Evolutionary conservation across 768 basidiomycete genomes (phyloP), one percentile per base, ranked within the genome.

Genomic region (Floccularia luteovirens): DNA sequence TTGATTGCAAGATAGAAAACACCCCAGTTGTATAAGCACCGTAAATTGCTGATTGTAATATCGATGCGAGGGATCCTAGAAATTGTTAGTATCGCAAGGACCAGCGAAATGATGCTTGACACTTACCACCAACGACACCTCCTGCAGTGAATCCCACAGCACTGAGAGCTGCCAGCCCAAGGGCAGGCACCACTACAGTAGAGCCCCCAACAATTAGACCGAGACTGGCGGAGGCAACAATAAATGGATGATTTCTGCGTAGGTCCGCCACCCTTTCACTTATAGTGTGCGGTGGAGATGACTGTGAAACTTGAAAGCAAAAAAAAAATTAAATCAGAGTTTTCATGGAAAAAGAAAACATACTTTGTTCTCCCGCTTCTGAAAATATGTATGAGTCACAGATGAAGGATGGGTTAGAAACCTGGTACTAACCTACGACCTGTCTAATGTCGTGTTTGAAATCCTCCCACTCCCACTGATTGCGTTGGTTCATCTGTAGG

Each of bases 151-250:
- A 46, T 8, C 48, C 48, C 6, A 46, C 37, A 7, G 42, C 42
- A 37, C 51, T 54, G 47, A 51, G 49, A 2, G 56, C 52, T 37
- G 56, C 44, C 2, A 56, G 22, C 3, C 57, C 57, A 8, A 56
- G 38, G 1, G 54, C 55, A 27, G 55, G 55, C 11, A 58, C 42
- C 14, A 58, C 36, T 4, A 60, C 51, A 2, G 43, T 46, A 1
- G 54, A 50, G 4, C 58, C 58, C 1, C 56, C 54, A 13, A 58
- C 47, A 13, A 58, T 50, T n/a, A 60, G 27, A 10, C 27, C 27
- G 10, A 8, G 14, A 8, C 27, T 14, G 10, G 27, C 27, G 14
- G 27, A 30, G 8, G 27, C 27, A 14, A 30, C 27, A 30, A 30
- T 30, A 14, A 10, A 30, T 10, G 27, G 27, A 30, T 30, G 27